phyloP scores from a whole-genome alignment of 345 rosid genomes.

The Salix purpurea region DNA sequence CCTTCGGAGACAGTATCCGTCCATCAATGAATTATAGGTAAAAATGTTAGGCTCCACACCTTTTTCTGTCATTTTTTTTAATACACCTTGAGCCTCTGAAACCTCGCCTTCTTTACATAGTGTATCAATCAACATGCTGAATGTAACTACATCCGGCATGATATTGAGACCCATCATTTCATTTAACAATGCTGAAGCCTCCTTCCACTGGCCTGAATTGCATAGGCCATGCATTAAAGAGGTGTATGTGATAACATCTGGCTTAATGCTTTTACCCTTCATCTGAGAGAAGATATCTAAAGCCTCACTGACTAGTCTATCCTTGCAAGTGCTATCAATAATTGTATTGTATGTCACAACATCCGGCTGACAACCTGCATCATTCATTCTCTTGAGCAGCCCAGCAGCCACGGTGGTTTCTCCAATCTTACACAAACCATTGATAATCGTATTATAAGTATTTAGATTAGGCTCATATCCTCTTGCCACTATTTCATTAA shows the following conservation, averaged over 20 bases:
- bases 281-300: conserved; percentile 18
- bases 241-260: conserved; percentile 29
- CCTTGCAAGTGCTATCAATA: conserved; percentile 31
- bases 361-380: conserved; percentile 12
- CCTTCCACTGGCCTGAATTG: conserved; percentile 4
- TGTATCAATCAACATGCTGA: neutral
- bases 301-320: conserved; percentile 19
- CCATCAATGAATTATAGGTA: neutral
- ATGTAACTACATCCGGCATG: neutral
- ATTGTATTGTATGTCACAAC: conserved; percentile 16
- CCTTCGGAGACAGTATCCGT: neutral
- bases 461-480: neutral
- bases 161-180: conserved; percentile 16
- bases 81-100: neutral
- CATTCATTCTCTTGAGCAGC: conserved; percentile 19
- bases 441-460: neutral
- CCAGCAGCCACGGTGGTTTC: neutral
- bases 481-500: neutral
- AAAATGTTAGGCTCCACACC: neutral
- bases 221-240: conserved; percentile 29
- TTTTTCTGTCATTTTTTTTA: neutral
- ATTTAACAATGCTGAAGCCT: conserved; percentile 9
- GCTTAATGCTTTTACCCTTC: conserved; percentile 13
- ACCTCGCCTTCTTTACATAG: neutral
- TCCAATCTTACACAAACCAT: neutral